Percentiles rank a stretch among this genome's conserved stretches.
phyloP scores from a whole-genome alignment of 257 asterid species.

The Solanum chiquidenum region DNA sequence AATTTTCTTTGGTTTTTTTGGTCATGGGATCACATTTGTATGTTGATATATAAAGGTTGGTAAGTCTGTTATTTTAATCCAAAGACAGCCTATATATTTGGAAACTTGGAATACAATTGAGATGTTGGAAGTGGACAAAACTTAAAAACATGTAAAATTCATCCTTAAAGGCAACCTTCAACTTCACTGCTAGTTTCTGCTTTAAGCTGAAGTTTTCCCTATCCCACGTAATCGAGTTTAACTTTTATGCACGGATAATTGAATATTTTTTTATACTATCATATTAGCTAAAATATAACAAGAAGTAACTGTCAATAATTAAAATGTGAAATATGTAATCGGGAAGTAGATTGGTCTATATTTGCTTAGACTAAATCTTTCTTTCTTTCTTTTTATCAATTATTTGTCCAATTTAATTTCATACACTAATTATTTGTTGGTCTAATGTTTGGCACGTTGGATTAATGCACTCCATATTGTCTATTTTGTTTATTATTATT shows the following conservation, averaged over 20 bases:
- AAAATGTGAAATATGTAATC: background rate
- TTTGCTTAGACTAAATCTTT: background rate
- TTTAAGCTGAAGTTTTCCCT: constrained; percentile 55
- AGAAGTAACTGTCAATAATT: background rate
- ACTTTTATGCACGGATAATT: background rate
- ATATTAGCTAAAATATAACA: background rate
- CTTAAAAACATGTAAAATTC: constrained; percentile 37
- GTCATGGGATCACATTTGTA: background rate
- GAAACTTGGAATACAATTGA: constrained; percentile 25
- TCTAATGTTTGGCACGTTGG: constrained; percentile 1
- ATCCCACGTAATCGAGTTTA: background rate
- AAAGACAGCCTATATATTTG: constrained; percentile 17
- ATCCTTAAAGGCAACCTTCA: constrained; percentile 51
- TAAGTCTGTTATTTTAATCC: constrained; percentile 26
- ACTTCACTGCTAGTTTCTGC: constrained; percentile 25
- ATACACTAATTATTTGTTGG: background rate
- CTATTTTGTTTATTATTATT: background rate
- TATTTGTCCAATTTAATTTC: background rate
- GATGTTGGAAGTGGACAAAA: constrained; percentile 16
- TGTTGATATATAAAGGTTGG: constrained; percentile 13
- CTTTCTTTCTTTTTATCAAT: background rate
- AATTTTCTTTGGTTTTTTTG: background rate
- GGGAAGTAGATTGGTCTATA: background rate
- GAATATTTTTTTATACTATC: background rate
- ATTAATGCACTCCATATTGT: constrained; percentile 1